Base-by-base conservation (phyloP, 1,139 yeast species). In the Taphrina flavorubra region DNA sequence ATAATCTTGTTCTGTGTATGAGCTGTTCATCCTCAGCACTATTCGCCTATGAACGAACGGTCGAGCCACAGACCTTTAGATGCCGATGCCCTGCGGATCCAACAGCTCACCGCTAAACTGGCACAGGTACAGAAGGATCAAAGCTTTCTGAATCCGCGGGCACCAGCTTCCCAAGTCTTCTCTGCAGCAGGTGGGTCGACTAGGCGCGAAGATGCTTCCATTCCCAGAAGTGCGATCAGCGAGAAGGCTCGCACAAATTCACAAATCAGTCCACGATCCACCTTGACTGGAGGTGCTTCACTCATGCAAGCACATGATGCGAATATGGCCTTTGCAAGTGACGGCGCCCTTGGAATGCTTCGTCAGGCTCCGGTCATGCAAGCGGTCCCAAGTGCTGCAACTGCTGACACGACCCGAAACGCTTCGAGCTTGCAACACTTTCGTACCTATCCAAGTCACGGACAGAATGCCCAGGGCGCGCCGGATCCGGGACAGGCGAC, bases 81-180 rank as follows among this genome's bases (percentile, higher is more conserved):
- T 16, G 67, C 61, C 36, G 67, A 63, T 46, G 67, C 67, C 6
- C 55, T 53, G 25, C 67, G 67, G 39, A 63, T 63, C 36, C 61
- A 63, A 47, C 59, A 63, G 31, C 61, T 63, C 10, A 46, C 55
- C 2, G 51, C 55, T 8, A 53, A 51, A 25, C 25, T 63, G 53
- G 59, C 67, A 14, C 67, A 63, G 39, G 67, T 55, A 11, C 67
- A 63, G 60, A 18, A 46, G 34, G 42, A 63, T 20, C 67, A 56
- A 18, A 34, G 61, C 44, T 53, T 58, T 14, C 36, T 58, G 49
- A 40, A 56, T 56, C 49, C 60, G 20, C 37, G 60, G 16, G 37
- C 37, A 3, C 60, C 60, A 16, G 60, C 25, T 16, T n/a, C 37
- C 6, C 60, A 53, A 14, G 58, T 8, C 11, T 53, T 53, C 58